Base-by-base conservation (phyloP, 345 rosid genomes). In the Capsella bursapastoris region DNA sequence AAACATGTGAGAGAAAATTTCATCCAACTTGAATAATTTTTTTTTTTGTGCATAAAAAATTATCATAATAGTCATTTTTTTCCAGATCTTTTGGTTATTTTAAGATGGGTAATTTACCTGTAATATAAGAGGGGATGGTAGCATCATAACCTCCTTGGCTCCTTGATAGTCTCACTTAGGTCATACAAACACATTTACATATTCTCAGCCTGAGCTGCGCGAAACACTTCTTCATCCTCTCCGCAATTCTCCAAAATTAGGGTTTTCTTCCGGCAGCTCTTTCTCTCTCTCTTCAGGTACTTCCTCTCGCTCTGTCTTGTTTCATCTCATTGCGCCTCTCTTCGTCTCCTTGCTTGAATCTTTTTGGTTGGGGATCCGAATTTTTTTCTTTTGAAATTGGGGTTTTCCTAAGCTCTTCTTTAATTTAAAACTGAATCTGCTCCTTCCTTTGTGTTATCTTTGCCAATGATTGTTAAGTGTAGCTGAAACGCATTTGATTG, bases 201-300 rank as follows among this genome's bases (percentile, higher is more conserved):
- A 11, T 70, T 35, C 9, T 47, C 55, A 29, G 53, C 75, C 53
- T 34, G 3, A 29, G 66, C 66, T 70, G 76, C 72, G 76, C 55
- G 37, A 56, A 64, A 63, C 69, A 56, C 57, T 62, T 41, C 0
- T 4, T 64, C 65, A 0, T 41, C 37, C 12, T 6, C 64, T 62
- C 79, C 65, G 37, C 37, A 15, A 4, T 69, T 56, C 76, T 14
- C 25, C 0, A 15, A 62, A 76, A 45, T 64, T 76, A 76, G 80
- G 80, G 80, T 70, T 76, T 76, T 40, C 48, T 22, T 77, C 76
- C 48, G 61, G 59, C 61, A 70, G 14, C 48, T 44, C 28, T 49
- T 60, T 75, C 63, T 40, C 27, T 34, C 37, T 34, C 57, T 2
- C 10, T 47, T 12, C 15, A 77, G 80, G 80, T 77, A 70, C 55